Conservation (phyloP, 176 grass and related monocot species). For the Oryza meyeriana region DNA sequence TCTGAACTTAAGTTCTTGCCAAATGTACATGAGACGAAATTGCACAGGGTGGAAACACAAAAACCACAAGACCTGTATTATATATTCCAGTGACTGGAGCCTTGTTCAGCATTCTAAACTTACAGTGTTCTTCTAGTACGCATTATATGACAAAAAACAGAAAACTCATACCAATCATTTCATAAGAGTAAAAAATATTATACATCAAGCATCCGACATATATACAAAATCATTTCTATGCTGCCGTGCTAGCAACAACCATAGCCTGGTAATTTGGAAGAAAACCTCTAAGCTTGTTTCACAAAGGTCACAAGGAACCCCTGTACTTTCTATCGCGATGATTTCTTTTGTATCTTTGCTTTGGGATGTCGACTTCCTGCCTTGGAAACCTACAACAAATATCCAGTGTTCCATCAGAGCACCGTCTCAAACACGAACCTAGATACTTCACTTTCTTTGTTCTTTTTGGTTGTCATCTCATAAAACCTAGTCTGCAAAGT, state of each 20-base stretch:
- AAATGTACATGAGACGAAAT: background rate
- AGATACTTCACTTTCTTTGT: background rate
- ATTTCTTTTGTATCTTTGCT: slow-evolving; percentile 57
- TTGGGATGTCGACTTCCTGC: slow-evolving; percentile 29
- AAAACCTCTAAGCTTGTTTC: slow-evolving; percentile 18
- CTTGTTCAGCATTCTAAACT: background rate
- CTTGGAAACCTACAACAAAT: slow-evolving; percentile 39
- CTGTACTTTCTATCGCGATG: slow-evolving; percentile 17
- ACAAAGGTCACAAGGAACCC: background rate
- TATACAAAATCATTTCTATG: slow-evolving; percentile 20
- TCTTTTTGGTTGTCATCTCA: background rate
- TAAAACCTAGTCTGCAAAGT: too few relatives aligned
- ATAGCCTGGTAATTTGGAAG: background rate
- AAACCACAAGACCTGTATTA: background rate
- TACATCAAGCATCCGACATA: slow-evolving; percentile 2
- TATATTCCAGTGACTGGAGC: background rate
- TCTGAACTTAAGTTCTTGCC: too few relatives aligned
- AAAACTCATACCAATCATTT: background rate
- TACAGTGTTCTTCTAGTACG: background rate
- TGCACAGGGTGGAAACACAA: background rate
- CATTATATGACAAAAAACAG: background rate
- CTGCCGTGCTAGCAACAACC: background rate
- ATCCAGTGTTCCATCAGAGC: background rate
- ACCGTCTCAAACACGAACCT: background rate
- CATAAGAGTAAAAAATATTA: background rate